Evolutionary conservation across 1,139 yeast species (phyloP).

Genomic region (Meyerozyma guilliermondii): DNA sequence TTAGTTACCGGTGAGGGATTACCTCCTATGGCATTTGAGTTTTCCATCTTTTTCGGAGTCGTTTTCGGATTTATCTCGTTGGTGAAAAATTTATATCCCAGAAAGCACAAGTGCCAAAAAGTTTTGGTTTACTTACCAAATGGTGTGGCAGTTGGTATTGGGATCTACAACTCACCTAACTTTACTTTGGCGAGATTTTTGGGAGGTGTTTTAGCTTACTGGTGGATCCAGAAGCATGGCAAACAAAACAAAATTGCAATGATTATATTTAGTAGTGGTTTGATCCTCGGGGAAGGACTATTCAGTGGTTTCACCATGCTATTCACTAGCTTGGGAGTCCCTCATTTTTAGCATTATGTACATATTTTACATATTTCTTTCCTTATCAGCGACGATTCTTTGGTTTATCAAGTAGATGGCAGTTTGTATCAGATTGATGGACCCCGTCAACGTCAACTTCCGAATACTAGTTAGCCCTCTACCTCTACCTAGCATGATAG

Average conservation of each 20-base stretch:
- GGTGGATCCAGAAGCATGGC: constrained; percentile 43
- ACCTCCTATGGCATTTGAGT: constrained; percentile 70
- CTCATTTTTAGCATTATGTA: constrained; percentile 26
- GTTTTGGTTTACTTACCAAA: constrained; percentile 67
- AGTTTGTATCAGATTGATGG: constrained; percentile 63
- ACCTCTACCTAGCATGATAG: constrained; percentile 51
- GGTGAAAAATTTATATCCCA: constrained; percentile 49
- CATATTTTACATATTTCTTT: constrained; percentile 25
- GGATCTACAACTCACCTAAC: constrained; percentile 89
- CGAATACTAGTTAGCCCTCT: constrained; percentile 55
- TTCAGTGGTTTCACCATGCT: constrained; percentile 79
- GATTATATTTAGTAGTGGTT: constrained; percentile 87
- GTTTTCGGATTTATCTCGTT: constrained; percentile 70
- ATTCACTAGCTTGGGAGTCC: constrained; percentile 57
- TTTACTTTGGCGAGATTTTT: constrained; percentile 89
- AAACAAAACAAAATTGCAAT: constrained; percentile 50
- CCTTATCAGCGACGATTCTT: constrained; percentile 63
- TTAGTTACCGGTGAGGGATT: constrained; percentile 87
- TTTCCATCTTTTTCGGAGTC: constrained; percentile 61
- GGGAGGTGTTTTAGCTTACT: constrained; percentile 75
- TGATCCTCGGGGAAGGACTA: constrained; percentile 91
- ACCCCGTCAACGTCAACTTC: constrained; percentile 66
- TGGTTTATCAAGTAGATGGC: constrained; percentile 78
- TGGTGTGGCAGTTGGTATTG: constrained; percentile 96
- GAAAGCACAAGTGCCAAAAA: constrained; percentile 30